Percentiles rank a stretch among this genome's conserved stretches.
Evolutionary conservation across 2,329 filamentous ascomycete species (phyloP).

Genomic region (Leptographium galeiforme): DNA sequence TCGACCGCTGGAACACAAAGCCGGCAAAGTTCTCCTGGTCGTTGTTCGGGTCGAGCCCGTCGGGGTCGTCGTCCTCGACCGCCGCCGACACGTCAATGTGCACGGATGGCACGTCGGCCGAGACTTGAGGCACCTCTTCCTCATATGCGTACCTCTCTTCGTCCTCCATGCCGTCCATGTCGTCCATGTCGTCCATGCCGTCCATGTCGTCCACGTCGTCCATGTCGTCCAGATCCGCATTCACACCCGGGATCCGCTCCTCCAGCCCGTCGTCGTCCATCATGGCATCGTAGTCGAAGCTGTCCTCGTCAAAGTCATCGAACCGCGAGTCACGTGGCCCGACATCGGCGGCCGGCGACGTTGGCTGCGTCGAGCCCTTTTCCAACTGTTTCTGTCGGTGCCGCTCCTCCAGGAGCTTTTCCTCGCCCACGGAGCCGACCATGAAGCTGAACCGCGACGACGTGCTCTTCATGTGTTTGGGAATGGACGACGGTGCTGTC

Average conservation of each 20-base stretch:
- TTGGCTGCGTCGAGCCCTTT: conserved; percentile 32
- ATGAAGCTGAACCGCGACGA: conserved; percentile 75
- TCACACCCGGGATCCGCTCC: conserved; percentile 49
- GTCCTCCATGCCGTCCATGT: conserved; percentile 13
- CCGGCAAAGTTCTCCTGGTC: conserved; percentile 49
- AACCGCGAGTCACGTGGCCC: conserved; percentile 35
- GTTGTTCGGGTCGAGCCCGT: conserved; percentile 32
- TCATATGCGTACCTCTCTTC: background rate
- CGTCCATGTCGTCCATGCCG: conserved; percentile 12
- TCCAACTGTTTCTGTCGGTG: conserved; percentile 55
- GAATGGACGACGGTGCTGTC: conserved; percentile 31
- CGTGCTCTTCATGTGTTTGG: conserved; percentile 59
- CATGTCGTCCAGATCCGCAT: conserved; percentile 20
- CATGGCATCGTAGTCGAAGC: conserved; percentile 48
- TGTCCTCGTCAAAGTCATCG: conserved; percentile 49
- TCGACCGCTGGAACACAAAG: conserved; percentile 43
- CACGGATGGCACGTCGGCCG: no score
- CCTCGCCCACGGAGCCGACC: conserved; percentile 53
- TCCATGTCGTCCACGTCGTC: conserved; percentile 22
- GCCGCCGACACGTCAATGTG: background rate
- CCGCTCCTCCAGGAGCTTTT: conserved; percentile 58
- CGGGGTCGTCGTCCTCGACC: conserved; percentile 15
- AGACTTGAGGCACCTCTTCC: background rate
- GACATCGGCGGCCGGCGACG: conserved; percentile 10
- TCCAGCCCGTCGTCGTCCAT: conserved; percentile 53